Base-by-base conservation (phyloP, 768 basidiomycete species). In the Leccinum imitatum region DNA sequence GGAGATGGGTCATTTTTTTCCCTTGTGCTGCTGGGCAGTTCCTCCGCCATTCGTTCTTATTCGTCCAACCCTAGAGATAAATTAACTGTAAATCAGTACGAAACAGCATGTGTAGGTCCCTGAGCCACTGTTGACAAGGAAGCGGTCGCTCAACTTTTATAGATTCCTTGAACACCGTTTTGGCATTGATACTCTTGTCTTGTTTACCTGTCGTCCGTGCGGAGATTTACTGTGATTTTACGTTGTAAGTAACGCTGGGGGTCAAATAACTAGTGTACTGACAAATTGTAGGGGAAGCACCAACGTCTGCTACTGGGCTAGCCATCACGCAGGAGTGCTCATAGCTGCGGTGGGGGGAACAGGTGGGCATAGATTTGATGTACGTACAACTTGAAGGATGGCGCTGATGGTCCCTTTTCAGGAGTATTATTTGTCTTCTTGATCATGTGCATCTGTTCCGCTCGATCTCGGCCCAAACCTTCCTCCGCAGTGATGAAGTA, bases 21-120 rank as follows among this genome's bases (percentile, higher is more conserved):
- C 39, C 21, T 9, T 52, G 62, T 61, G 15, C 64, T 68, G 67
- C 54, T 41, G 61, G 53, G n/a, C 58, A 54, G 64, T 60, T 46
- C 50, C 47, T 13, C 25, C 23, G 33, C 30, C 54, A n/a, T 57
- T 41, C 56, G n/a, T 58, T 65, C 50, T 27, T 31, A 46, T 21
- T 2, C 41, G 41, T 44, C 41, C 44, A 5, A 46, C 44, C 19
- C 44, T 21, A 46, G 44, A 46, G 19, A 46, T 46, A 2, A 13
- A 21, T 50, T 61, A 33, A 39, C 48, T 60, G 11, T 53, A 30
- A 46, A 61, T 31, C 51, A 50, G 37, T n/a, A 39, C 23, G 15
- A 25, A 37, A 33, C 51, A 56, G 2, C 19, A 66, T 67, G 65
- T 56, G 65, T 64, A 48, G 4, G 65, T 66, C 48, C 46, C 23